These are phyloP conservation scores for Limonium bicolor DNA, from an alignment of 148 eudicot genomes.

Conservation along the genomic window DNA sequence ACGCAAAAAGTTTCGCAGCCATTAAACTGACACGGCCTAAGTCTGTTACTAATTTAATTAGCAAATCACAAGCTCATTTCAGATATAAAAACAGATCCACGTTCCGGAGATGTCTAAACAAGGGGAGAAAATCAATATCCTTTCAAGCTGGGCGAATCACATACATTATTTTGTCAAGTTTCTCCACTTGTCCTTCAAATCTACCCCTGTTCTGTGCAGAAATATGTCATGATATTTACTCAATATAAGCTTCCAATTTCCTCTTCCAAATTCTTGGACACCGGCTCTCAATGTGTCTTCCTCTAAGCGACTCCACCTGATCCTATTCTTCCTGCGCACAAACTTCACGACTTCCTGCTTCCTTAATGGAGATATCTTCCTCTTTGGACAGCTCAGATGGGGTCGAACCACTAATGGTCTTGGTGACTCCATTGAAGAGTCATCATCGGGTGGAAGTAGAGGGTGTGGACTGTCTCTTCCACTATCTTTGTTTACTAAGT, in stretches of 20 bases:
- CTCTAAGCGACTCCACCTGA: slow-evolving; percentile 44
- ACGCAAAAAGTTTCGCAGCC: too few relatives aligned
- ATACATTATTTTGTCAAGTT: slow-evolving; percentile 28
- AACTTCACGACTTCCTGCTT: slow-evolving; percentile 5
- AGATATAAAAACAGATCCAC: too few relatives aligned
- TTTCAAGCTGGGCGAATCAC: neutral
- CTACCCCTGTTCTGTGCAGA: slow-evolving; percentile 53
- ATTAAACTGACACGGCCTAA: too few relatives aligned
- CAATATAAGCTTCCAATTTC: slow-evolving; percentile 52
- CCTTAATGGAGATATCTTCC: slow-evolving; percentile 26
- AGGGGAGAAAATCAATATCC: too few relatives aligned
- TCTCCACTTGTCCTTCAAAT: slow-evolving; percentile 93
- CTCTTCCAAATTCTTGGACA: slow-evolving; percentile 44
- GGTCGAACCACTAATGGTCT: slow-evolving; percentile 12
- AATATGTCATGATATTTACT: slow-evolving; percentile 19
- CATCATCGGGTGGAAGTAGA: neutral
- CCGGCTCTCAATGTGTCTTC: slow-evolving; percentile 69
- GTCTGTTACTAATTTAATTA: too few relatives aligned
- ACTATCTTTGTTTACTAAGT: neutral
- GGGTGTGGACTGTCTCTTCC: neutral
- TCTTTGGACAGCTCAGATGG: slow-evolving; percentile 30
- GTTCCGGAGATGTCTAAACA: too few relatives aligned
- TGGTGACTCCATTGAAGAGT: slow-evolving; percentile 12
- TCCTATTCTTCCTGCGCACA: slow-evolving; percentile 22
- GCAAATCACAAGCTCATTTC: too few relatives aligned